Conservation (phyloP, 164 flowering plant genomes). For the Dillenia turbinata region DNA sequence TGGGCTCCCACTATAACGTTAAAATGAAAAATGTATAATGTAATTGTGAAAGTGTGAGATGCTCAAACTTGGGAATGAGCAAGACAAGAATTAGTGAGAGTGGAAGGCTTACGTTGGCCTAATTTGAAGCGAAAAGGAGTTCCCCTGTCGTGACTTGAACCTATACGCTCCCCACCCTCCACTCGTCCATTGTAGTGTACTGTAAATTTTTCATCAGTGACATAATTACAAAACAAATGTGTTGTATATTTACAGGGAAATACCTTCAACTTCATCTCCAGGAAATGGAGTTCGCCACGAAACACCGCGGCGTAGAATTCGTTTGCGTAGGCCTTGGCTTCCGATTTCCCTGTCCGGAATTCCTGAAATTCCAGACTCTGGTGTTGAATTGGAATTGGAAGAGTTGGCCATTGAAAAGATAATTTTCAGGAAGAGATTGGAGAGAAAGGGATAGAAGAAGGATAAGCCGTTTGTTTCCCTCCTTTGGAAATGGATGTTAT, state of each 20-base stretch:
- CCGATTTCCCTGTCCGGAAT: conserved; percentile 26
- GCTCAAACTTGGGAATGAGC: not conserved
- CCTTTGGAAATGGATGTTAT: conserved; percentile 7
- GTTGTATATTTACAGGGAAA: not conserved
- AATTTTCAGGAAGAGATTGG: not conserved
- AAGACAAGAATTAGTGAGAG: not conserved
- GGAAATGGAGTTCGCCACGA: conserved; percentile 54
- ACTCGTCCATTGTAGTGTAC: conserved; percentile 47
- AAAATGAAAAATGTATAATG: no score
- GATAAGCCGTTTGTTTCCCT: conserved; percentile 53
- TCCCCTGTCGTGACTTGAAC: conserved; percentile 35
- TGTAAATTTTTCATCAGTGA: conserved; percentile 11
- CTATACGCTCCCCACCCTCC: conserved; percentile 34
- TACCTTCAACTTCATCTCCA: conserved; percentile 71
- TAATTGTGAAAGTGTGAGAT: not conserved
- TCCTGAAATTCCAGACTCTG: conserved; percentile 4
- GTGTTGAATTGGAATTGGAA: conserved; percentile 8
- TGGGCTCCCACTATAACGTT: no score
- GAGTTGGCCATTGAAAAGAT: conserved; percentile 12
- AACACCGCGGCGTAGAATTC: conserved; percentile 31
- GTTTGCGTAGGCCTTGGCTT: conserved; percentile 34
- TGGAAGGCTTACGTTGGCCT: conserved; percentile 40
- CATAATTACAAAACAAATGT: no score
- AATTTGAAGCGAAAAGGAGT: conserved; percentile 51
- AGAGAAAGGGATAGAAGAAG: conserved; percentile 5